Evolutionary conservation across 345 rosid genomes (phyloP).

Genomic region (Camelina sativa): DNA sequence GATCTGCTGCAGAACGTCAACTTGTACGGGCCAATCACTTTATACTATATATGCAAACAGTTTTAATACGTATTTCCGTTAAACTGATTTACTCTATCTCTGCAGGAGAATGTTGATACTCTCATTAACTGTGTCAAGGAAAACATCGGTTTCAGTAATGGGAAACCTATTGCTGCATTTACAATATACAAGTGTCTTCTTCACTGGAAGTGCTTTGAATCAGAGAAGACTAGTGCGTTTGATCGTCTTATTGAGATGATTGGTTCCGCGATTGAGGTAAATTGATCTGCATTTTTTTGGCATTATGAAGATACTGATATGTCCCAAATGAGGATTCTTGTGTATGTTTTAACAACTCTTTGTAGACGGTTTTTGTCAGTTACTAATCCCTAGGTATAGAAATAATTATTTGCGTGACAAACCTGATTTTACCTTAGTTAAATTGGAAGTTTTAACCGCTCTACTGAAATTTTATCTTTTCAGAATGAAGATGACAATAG

Average conservation of each 20-base stretch:
- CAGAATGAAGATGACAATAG: slow-evolving; percentile 93
- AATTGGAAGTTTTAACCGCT: slow-evolving; percentile 11
- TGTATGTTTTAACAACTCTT: background rate
- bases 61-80: slow-evolving; percentile 23
- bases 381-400: background rate
- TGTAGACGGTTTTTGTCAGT: background rate
- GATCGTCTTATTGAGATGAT: slow-evolving; percentile 98
- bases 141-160: slow-evolving; percentile 81
- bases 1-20: slow-evolving; percentile 79
- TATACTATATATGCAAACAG: slow-evolving; percentile 18
- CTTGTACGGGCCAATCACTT: slow-evolving; percentile 59
- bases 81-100: slow-evolving; percentile 38
- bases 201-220: slow-evolving; percentile 98
- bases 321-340: background rate
- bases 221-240: slow-evolving; percentile 92
- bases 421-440: slow-evolving; percentile 10
- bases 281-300: slow-evolving; percentile 22
- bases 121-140: slow-evolving; percentile 75
- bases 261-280: slow-evolving; percentile 97
- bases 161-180: slow-evolving; percentile 92
- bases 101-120: slow-evolving; percentile 88
- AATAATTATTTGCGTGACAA: background rate
- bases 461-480: slow-evolving; percentile 38
- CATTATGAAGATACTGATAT: slow-evolving; percentile 15
- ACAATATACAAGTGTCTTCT: slow-evolving; percentile 96